Percentiles rank a stretch among this genome's conserved stretches.
Evolutionary conservation across 768 basidiomycete species (phyloP).

Genomic region (Glaciozyma martinii): DNA sequence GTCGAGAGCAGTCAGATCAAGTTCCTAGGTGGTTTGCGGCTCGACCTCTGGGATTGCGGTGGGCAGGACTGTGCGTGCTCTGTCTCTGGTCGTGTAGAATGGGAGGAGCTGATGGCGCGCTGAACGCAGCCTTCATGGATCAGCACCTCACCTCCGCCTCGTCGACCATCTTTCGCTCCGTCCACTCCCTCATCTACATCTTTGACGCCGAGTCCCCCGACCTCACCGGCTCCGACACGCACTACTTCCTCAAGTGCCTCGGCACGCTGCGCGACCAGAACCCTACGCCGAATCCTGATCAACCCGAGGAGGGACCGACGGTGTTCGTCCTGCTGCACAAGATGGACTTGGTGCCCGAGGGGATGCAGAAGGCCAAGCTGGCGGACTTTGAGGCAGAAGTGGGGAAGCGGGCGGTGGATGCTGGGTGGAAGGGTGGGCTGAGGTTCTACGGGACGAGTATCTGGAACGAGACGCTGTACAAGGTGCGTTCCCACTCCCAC

Average conservation of each 20-base stretch:
- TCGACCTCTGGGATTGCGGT: constrained; percentile 98
- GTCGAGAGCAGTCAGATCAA: constrained; percentile 96
- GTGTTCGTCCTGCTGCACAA: constrained; percentile 92
- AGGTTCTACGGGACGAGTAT: constrained; percentile 76
- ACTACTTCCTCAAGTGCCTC: constrained; percentile 86
- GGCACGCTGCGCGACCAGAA: constrained; percentile 57
- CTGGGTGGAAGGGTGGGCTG: constrained; percentile 47
- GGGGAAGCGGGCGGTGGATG: constrained; percentile 47
- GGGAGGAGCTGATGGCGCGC: not conserved
- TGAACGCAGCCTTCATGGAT: constrained; percentile 70
- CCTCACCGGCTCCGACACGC: constrained; percentile 66
- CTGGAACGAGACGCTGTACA: constrained; percentile 90
- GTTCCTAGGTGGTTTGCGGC: constrained; percentile 88
- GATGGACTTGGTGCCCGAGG: constrained; percentile 71
- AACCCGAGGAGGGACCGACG: constrained; percentile 50
- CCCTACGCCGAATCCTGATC: not conserved
- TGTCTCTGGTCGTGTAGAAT: not conserved
- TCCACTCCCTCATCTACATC: constrained; percentile 95
- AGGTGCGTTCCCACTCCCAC: not conserved
- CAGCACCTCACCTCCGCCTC: constrained; percentile 86
- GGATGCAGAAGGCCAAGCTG: constrained; percentile 39
- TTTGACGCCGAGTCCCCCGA: constrained; percentile 89
- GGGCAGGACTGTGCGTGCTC: constrained; percentile 61
- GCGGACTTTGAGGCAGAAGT: constrained; percentile 30
- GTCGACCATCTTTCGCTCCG: constrained; percentile 90